Evolutionary conservation across 768 basidiomycete species (phyloP).

Genomic region (Serendipita vermifera): DNA sequence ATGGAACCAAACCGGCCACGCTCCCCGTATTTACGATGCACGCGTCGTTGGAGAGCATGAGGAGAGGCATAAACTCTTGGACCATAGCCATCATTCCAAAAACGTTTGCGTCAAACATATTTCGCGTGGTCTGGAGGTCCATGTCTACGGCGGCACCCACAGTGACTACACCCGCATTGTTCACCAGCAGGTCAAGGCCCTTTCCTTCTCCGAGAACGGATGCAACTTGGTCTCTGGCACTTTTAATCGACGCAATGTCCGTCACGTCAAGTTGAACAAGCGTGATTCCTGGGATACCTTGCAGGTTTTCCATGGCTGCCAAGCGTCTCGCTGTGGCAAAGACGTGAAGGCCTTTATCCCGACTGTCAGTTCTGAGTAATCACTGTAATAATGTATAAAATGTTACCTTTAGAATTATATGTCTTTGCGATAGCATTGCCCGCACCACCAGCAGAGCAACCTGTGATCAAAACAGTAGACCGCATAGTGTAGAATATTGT

Average conservation of each 20-base stretch:
- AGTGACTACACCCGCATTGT: conserved; percentile 16
- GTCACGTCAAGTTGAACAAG: conserved; percentile 22
- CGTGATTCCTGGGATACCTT: conserved; percentile 15
- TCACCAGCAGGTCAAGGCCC: conserved; percentile 24
- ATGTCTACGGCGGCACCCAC: conserved; percentile 21
- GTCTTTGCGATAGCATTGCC: not conserved
- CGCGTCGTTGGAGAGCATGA: conserved; percentile 17
- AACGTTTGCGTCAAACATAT: conserved; percentile 24
- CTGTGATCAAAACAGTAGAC: not conserved
- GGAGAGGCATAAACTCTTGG: conserved; percentile 22
- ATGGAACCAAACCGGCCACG: conserved; percentile 21
- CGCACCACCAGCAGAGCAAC: not conserved
- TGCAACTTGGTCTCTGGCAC: conserved; percentile 13
- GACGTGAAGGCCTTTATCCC: conserved; percentile 19
- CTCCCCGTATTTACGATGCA: conserved; percentile 24
- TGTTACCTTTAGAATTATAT: not conserved
- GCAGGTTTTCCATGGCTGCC: conserved; percentile 18
- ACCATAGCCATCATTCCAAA: conserved; percentile 26
- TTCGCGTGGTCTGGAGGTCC: conserved; percentile 17
- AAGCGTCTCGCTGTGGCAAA: conserved; percentile 21
- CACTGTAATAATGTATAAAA: too few relatives aligned
- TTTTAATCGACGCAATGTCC: conserved; percentile 12
- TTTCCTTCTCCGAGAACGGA: conserved; percentile 18
- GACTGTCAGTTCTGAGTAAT: too few relatives aligned
- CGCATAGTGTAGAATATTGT: too few relatives aligned